Percentiles rank a stretch among this genome's conserved stretches.
These are phyloP conservation scores for Leccinellum albellum DNA, from an alignment of 768 basidiomycete genomes.

Conservation along the genomic window DNA sequence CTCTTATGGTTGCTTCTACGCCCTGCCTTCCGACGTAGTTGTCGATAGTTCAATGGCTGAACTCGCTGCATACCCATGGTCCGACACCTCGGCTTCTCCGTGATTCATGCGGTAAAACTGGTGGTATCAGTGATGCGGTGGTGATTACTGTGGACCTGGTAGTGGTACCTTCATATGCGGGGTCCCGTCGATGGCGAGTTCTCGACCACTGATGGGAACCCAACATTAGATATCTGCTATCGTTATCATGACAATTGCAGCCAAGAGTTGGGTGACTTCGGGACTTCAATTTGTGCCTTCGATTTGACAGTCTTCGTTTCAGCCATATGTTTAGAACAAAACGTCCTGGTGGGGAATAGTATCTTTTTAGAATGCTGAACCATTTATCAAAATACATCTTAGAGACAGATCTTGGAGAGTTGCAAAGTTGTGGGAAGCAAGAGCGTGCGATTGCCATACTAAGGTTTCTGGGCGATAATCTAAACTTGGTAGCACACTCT, in stretches of 20 bases:
- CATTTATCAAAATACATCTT: background rate
- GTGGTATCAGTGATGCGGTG: too few species aligned
- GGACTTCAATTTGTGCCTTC: background rate
- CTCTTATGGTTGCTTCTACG: conserved; percentile 1
- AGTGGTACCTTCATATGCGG: background rate
- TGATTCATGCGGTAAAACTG: background rate
- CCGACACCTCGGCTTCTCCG: background rate
- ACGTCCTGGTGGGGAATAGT: background rate
- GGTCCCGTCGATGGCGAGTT: background rate
- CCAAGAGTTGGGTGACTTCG: background rate
- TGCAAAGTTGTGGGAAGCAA: background rate
- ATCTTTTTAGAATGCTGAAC: background rate
- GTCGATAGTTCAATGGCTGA: conserved; percentile 22
- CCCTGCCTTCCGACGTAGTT: conserved; percentile 31
- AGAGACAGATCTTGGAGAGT: background rate
- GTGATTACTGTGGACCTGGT: too few species aligned
- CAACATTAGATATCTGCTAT: background rate
- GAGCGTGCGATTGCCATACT: too few species aligned
- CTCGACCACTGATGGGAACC: background rate
- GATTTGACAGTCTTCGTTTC: background rate
- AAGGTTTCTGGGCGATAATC: too few species aligned
- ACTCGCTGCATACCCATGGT: too few species aligned
- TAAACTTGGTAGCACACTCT: too few species aligned
- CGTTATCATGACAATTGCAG: background rate
- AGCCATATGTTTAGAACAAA: background rate